Percentiles rank a stretch among this genome's conserved stretches.
Conservation (phyloP, 2,329 filamentous ascomycete genomes). For the Neopestalotiopsis sp. region DNA sequence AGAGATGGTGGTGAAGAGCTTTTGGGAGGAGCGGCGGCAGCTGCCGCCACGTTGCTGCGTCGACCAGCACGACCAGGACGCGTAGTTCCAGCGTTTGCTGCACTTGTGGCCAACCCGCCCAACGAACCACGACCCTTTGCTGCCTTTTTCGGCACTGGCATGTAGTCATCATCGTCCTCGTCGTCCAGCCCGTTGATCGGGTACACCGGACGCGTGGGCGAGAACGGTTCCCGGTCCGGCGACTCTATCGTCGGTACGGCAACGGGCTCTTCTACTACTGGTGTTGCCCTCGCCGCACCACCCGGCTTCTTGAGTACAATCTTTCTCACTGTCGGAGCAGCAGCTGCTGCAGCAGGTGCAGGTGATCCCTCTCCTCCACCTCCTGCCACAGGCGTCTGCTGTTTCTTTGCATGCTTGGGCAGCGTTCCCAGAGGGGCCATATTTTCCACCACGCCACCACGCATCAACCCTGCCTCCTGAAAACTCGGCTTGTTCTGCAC, state of each 20-base stretch:
- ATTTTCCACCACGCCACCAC: slow-evolving; percentile 78
- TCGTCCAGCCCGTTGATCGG: slow-evolving; percentile 33
- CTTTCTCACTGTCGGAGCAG: slow-evolving; percentile 30
- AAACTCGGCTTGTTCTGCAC: slow-evolving; percentile 72
- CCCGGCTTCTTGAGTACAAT: slow-evolving; percentile 37
- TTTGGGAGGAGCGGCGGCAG: slow-evolving; percentile 20
- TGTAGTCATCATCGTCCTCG: slow-evolving; percentile 50
- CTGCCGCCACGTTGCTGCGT: slow-evolving; percentile 18
- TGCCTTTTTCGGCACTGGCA: slow-evolving; percentile 45
- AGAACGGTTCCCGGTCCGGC: not conserved
- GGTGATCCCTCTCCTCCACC: slow-evolving; percentile 40
- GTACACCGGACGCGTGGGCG: slow-evolving; percentile 22
- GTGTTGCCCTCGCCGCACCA: slow-evolving; percentile 35
- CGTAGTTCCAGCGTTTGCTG: slow-evolving; percentile 15
- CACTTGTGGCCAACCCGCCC: slow-evolving; percentile 10
- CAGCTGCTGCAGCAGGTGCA: slow-evolving; percentile 19
- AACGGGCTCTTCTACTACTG: slow-evolving; percentile 28
- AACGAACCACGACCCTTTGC: slow-evolving; percentile 31
- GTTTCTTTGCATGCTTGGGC: slow-evolving; percentile 68
- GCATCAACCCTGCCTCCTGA: slow-evolving; percentile 76
- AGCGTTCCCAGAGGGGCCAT: slow-evolving; percentile 83
- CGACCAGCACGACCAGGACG: slow-evolving; percentile 16
- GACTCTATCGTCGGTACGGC: not conserved
- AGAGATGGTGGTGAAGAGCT: slow-evolving; percentile 22
- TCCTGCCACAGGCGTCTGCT: slow-evolving; percentile 33